Percentiles rank a stretch among this genome's conserved stretches.
phyloP scores from a whole-genome alignment of 2,329 filamentous ascomycete genomes.

The Trichoderma oligosporum region DNA sequence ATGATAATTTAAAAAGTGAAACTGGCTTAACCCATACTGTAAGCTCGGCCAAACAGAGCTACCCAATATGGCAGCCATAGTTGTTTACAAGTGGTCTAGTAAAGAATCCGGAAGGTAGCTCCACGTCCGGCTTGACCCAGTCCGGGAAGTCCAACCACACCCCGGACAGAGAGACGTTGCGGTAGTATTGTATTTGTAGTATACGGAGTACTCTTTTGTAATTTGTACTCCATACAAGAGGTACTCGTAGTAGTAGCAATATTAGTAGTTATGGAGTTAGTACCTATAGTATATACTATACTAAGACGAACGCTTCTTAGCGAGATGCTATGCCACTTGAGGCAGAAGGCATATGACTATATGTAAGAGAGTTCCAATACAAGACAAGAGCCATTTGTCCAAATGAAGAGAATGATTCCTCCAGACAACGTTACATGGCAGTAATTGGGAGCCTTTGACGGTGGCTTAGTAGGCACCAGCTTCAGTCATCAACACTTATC shows the following conservation, averaged over 20 bases:
- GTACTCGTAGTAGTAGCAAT: no score
- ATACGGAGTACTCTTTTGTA: no score
- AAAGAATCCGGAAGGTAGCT: conserved; percentile 17
- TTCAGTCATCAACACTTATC: background rate
- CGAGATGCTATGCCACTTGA: conserved; percentile 2
- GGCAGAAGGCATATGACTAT: conserved; percentile 2
- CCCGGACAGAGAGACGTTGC: background rate
- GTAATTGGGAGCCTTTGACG: background rate
- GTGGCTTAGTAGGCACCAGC: no score
- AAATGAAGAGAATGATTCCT: background rate
- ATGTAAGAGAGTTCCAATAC: background rate
- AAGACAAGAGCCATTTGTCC: background rate
- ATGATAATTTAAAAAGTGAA: conserved; percentile 1
- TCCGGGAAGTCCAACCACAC: background rate
- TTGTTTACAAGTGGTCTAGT: background rate
- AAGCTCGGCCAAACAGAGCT: conserved; percentile 2
- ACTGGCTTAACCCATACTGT: background rate
- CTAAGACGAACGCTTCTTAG: background rate
- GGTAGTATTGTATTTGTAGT: no score
- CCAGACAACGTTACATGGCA: conserved; percentile 12
- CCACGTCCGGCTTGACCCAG: background rate
- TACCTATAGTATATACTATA: no score
- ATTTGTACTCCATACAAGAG: no score
- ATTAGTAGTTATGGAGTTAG: no score
- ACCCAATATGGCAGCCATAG: conserved; percentile 2